Evolutionary conservation across 1,139 yeast genomes (phyloP).

Genomic region (Hyphopichia khmerensis): DNA sequence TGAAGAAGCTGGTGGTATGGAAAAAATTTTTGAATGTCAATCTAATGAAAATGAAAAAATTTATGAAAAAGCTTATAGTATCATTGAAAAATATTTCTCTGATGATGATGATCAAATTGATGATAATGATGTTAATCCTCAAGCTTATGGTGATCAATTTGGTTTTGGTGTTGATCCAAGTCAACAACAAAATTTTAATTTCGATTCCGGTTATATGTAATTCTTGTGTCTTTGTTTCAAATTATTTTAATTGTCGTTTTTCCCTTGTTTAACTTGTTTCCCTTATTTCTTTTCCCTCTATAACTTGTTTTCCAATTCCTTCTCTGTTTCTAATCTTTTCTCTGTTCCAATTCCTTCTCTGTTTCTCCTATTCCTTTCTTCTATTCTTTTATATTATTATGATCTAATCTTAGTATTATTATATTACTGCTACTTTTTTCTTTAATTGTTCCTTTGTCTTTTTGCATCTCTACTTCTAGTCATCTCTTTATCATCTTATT

Average conservation of each 20-base stretch:
- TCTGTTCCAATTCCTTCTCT: constrained; percentile 1
- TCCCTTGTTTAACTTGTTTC: neutral
- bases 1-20: constrained; percentile 99
- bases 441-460: too few species aligned
- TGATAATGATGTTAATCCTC: constrained; percentile 80
- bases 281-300: neutral
- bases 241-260: neutral
- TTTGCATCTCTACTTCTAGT: constrained; percentile 9
- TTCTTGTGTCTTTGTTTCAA: neutral
- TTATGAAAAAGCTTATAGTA: constrained; percentile 84
- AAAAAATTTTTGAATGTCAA: constrained; percentile 92
- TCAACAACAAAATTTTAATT: constrained; percentile 51
- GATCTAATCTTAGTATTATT: neutral
- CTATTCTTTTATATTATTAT: neutral
- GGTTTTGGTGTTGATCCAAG: constrained; percentile 71
- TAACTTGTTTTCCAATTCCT: neutral
- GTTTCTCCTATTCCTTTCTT: constrained; percentile 1
- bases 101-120: constrained; percentile 78
- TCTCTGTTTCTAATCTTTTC: too few species aligned
- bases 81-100: constrained; percentile 87
- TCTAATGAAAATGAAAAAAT: constrained; percentile 87
- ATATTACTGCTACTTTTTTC: too few species aligned
- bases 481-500: constrained; percentile 1
- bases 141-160: constrained; percentile 78
- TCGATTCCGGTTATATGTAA: constrained; percentile 20